phyloP scores from a whole-genome alignment of 345 rosid species.

The Brassica rapa region DNA sequence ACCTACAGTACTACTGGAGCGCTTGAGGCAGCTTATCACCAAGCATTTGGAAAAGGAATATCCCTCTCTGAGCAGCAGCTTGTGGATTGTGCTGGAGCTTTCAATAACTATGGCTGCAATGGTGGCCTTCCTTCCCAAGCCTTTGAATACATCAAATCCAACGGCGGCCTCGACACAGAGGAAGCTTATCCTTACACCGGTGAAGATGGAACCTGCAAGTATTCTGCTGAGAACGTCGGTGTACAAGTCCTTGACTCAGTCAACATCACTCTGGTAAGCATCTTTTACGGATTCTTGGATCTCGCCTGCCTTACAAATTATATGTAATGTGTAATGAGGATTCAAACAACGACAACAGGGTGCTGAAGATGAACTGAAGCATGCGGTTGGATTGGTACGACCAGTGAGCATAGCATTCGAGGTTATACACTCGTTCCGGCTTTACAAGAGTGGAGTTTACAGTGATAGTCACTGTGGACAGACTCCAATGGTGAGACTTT shows the following conservation, averaged over 20 bases:
- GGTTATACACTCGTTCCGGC: slow-evolving; percentile 64
- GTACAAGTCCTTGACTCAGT: slow-evolving; percentile 67
- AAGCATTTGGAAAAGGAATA: slow-evolving; percentile 78
- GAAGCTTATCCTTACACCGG: slow-evolving; percentile 83
- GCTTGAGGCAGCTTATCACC: slow-evolving; percentile 97
- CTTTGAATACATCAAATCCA: slow-evolving; percentile 85
- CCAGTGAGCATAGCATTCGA: slow-evolving; percentile 95
- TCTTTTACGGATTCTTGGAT: neutral
- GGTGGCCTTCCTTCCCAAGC: slow-evolving; percentile 99
- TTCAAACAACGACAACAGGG: slow-evolving; percentile 54
- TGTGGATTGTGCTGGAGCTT: slow-evolving; percentile 94
- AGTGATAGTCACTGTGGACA: slow-evolving; percentile 66
- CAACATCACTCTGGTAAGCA: slow-evolving; percentile 83
- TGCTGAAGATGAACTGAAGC: slow-evolving; percentile 85
- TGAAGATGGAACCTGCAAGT: slow-evolving; percentile 66
- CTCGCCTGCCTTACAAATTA: neutral
- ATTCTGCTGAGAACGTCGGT: slow-evolving; percentile 72
- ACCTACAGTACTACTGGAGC: slow-evolving; percentile 88
- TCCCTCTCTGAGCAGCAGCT: slow-evolving; percentile 97
- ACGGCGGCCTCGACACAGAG: slow-evolving; percentile 95
- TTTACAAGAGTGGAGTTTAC: slow-evolving; percentile 83
- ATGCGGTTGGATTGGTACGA: slow-evolving; percentile 83
- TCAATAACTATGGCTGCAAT: slow-evolving; percentile 81
- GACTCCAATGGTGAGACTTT: slow-evolving; percentile 64
- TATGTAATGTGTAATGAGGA: slow-evolving; percentile 9